Base-by-base conservation (phyloP, 2,329 filamentous ascomycete genomes). In the Nemania sp. region DNA sequence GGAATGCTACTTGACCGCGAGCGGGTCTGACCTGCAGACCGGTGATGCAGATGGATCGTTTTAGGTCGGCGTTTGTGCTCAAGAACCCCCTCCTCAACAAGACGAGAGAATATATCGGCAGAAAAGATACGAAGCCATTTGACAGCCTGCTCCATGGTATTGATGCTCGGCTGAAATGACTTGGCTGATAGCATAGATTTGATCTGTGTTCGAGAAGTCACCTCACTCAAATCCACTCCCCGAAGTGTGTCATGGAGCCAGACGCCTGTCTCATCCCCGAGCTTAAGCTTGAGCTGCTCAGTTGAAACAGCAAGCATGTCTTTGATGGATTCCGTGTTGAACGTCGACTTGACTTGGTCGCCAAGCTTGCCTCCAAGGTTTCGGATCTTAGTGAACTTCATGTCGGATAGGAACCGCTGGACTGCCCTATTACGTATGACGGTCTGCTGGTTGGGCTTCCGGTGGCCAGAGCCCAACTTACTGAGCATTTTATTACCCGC, bases 101-200 rank as follows among this genome's bases (percentile, higher is more conserved):
- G 79, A 36, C 94, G 84, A 49, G 90, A 87, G 72, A 89, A 94
- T 46, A 99, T 96, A 69, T 99, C 94, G 1, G 91, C 90, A 4
- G 83, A 86, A 69, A 97, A 97, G 49, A 99, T 97, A 9, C 87
- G 81, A 33, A 99, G 77, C 94, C 94, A 99, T 56, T 86, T 86
- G 20, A 82, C 77, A 1, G 87, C 93, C 69, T 96, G 90, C 19
- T 94, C 90, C 15, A 83, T 75, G 2, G 80, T 87, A 62, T 85
- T 89, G 68, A 97, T 93, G 51, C 81, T 84, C 0, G 94, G 94
- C 22, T 90, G 81, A 66, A 99, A 99, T 0, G 91, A 95, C 69
- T 99, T 99, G 17, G 94, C 92, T 1, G 91, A 97, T 12, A 97
- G 78, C 92, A 99, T 97, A 14, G 89, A 94, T 70, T 97, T 97